These are phyloP conservation scores for Coemansia pectinata DNA, from an alignment of 192 early-diverging fungal species.

Conservation along the genomic window DNA sequence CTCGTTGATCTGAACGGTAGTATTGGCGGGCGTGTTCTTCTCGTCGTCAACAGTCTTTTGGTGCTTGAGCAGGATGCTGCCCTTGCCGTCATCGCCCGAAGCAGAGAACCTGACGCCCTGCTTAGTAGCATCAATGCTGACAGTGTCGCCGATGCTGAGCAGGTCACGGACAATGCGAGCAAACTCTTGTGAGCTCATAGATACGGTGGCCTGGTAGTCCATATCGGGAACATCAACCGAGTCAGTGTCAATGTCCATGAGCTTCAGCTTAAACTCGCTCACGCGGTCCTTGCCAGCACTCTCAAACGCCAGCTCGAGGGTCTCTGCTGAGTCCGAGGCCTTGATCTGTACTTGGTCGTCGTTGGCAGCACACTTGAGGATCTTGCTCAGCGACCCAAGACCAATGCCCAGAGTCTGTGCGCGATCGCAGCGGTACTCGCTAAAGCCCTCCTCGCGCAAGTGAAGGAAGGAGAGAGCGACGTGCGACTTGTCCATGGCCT, in stretches of 20 bases:
- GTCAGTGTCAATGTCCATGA: constrained; percentile 98
- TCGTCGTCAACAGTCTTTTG: constrained; percentile 72
- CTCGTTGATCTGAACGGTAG: constrained; percentile 72
- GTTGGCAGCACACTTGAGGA: constrained; percentile 90
- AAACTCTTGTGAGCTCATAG: constrained; percentile 89
- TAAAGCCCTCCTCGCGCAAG: constrained; percentile 78
- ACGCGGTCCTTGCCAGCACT: constrained; percentile 68
- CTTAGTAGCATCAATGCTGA: constrained; percentile 89
- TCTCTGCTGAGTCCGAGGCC: constrained; percentile 86
- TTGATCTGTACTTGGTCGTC: constrained; percentile 91
- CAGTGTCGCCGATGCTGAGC: constrained; percentile 80
- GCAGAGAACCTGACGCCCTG: constrained; percentile 89
- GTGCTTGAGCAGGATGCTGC: constrained; percentile 78
- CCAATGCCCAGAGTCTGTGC: constrained; percentile 89
- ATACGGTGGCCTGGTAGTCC: constrained; percentile 85
- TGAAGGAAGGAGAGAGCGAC: constrained; percentile 88
- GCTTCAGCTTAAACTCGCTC: constrained; percentile 93
- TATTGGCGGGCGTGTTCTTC: constrained; percentile 53
- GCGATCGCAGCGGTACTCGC: constrained; percentile 89
- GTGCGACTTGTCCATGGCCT: constrained; percentile 99
- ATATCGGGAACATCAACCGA: constrained; percentile 95
- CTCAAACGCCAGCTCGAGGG: constrained; percentile 75
- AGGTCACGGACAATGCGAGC: constrained; percentile 90
- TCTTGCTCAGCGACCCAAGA: constrained; percentile 81
- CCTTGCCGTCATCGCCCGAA: constrained; percentile 85